Conservation (phyloP, 495 filamentous ascomycete species). For the Podospora didyma region DNA sequence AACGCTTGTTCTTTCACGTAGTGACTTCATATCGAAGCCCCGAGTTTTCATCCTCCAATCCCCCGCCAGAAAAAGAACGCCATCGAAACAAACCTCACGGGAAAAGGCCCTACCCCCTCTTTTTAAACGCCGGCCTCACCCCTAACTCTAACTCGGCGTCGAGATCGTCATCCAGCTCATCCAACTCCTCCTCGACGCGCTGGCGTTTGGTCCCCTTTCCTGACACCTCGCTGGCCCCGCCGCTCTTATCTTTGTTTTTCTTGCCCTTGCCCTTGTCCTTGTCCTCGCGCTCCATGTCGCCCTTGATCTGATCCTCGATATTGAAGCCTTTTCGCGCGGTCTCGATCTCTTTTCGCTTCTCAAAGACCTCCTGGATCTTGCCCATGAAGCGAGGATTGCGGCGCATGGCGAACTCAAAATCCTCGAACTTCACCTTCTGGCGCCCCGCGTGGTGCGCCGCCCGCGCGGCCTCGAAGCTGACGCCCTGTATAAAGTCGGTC, state of each 20-base stretch:
- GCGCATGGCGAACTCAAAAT: constrained; percentile 90
- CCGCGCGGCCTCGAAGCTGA: constrained; percentile 82
- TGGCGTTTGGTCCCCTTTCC: constrained; percentile 10
- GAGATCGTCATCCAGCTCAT: constrained; percentile 31
- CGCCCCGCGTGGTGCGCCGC: constrained; percentile 77
- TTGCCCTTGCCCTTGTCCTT: constrained; percentile 16
- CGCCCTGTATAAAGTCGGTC: constrained; percentile 83
- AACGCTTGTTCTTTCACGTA: too few species aligned
- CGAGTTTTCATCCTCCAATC: too few species aligned
- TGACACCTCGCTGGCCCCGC: background rate
- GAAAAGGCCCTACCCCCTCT: constrained; percentile 12
- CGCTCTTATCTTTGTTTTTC: background rate
- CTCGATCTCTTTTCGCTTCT: constrained; percentile 75
- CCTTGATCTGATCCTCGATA: constrained; percentile 39
- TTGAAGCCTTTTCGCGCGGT: constrained; percentile 65
- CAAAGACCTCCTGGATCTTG: constrained; percentile 80
- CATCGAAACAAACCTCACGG: too few species aligned
- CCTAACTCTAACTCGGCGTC: constrained; percentile 27
- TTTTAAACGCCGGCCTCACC: constrained; percentile 15
- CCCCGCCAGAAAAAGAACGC: too few species aligned
- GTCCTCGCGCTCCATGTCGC: constrained; percentile 39
- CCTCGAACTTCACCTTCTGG: constrained; percentile 95
- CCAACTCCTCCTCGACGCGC: constrained; percentile 35
- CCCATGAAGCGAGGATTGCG: constrained; percentile 81
- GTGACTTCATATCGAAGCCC: too few species aligned